These are phyloP conservation scores for Suhomyces ambrosiae DNA, from an alignment of 1,139 yeast genomes.

Conservation along the genomic window DNA sequence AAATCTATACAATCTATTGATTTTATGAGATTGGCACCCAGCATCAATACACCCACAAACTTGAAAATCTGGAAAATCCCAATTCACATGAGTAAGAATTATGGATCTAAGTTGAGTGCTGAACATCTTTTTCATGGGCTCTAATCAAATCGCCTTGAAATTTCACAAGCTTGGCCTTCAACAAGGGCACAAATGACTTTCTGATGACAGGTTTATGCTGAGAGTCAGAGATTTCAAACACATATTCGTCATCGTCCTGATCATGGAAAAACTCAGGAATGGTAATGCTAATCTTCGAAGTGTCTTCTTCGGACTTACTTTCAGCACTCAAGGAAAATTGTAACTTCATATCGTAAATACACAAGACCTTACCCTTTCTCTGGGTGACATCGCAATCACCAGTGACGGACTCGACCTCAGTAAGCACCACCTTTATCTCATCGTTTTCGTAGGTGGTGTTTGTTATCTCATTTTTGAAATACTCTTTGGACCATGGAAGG, in stretches of 20 bases:
- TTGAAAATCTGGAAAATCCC: no score
- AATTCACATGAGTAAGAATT: no score
- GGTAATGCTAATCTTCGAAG: conserved; percentile 32
- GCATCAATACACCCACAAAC: no score
- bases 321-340: conserved; percentile 46
- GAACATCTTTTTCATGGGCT: conserved; percentile 63
- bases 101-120: conserved; percentile 42
- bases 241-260: conserved; percentile 64
- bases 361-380: conserved; percentile 76
- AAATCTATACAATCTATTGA: no score
- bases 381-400: conserved; percentile 85
- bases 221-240: conserved; percentile 47
- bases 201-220: conserved; percentile 40
- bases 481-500: conserved; percentile 70
- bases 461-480: conserved; percentile 50
- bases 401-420: conserved; percentile 46
- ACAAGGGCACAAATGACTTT: conserved; percentile 52
- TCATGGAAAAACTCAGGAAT: conserved; percentile 77
- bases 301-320: conserved; percentile 24
- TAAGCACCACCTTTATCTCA: conserved; percentile 36
- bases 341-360: conserved; percentile 67
- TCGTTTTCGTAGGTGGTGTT: conserved; percentile 39
- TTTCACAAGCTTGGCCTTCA: conserved; percentile 48
- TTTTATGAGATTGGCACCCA: no score
- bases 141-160: conserved; percentile 64